Evolutionary conservation across 2,329 filamentous ascomycete genomes (phyloP).

Genomic region (Metarhizium album): DNA sequence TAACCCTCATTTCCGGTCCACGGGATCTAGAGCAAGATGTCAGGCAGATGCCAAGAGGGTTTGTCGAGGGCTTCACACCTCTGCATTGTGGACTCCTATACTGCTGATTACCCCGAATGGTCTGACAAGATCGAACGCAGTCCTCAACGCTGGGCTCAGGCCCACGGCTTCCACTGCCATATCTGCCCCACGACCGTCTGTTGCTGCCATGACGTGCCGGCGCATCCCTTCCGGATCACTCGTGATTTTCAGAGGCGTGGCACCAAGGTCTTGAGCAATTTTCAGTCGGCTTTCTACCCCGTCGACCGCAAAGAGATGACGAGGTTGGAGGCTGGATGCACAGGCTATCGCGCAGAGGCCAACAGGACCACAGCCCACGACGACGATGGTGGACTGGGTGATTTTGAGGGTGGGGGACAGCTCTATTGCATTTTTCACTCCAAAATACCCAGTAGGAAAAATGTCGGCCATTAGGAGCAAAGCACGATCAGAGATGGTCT

Average conservation of each 20-base stretch:
- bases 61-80: conserved; percentile 32
- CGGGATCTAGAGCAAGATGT: conserved; percentile 40
- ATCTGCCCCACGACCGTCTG: conserved; percentile 73
- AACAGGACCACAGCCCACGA: conserved; percentile 78
- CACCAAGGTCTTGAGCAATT: conserved; percentile 62
- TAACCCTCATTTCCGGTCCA: conserved; percentile 56
- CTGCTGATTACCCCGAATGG: conserved; percentile 66
- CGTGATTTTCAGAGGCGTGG: conserved; percentile 71
- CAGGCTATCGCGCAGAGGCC: conserved; percentile 76
- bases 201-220: conserved; percentile 61
- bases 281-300: conserved; percentile 64
- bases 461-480: conserved; percentile 88
- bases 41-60: too few species aligned
- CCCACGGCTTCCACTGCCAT: conserved; percentile 74
- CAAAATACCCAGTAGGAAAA: conserved; percentile 80
- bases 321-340: conserved; percentile 64
- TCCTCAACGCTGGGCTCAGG: conserved; percentile 55
- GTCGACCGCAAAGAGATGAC: conserved; percentile 69
- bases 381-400: conserved; percentile 55
- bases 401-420: conserved; percentile 32
- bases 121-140: conserved; percentile 59
- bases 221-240: conserved; percentile 51
- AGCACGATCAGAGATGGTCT: conserved; percentile 58
- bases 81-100: conserved; percentile 65
- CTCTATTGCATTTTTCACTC: conserved; percentile 66